These are phyloP conservation scores for Lantana camara DNA, from an alignment of 257 asterid species.

Conservation along the genomic window DNA sequence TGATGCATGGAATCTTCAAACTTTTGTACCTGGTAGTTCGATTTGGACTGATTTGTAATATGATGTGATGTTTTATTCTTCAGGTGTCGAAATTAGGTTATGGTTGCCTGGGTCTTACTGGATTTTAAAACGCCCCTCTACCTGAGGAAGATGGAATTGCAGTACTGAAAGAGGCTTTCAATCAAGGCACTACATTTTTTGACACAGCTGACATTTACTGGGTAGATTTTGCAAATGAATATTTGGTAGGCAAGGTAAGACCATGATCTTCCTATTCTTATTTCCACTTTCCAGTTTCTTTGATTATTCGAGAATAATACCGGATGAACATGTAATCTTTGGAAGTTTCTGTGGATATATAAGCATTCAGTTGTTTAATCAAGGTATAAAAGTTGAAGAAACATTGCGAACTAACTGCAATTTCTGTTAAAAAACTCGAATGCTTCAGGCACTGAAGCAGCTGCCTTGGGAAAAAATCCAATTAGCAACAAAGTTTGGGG, in stretches of 20 bases:
- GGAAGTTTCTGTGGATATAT: background rate
- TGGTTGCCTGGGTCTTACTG: slow-evolving; percentile 70
- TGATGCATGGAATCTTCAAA: too few species aligned
- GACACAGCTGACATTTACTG: slow-evolving; percentile 59
- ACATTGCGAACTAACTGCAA: background rate
- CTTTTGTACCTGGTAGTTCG: too few species aligned
- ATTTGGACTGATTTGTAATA: too few species aligned
- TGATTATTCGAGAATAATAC: background rate
- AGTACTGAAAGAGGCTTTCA: slow-evolving; percentile 50
- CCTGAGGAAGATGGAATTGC: slow-evolving; percentile 53
- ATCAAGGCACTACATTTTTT: slow-evolving; percentile 46
- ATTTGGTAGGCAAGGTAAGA: slow-evolving; percentile 51
- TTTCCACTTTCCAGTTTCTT: too few species aligned
- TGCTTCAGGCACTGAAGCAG: slow-evolving; percentile 59
- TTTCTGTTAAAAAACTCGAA: background rate
- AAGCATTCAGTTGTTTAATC: too few species aligned
- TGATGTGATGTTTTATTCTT: background rate
- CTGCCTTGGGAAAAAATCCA: slow-evolving; percentile 63
- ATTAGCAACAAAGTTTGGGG: slow-evolving; percentile 68
- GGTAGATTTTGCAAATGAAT: slow-evolving; percentile 43
- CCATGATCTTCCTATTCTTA: too few species aligned
- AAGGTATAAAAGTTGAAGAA: background rate
- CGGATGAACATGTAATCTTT: background rate
- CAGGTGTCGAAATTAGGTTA: slow-evolving; percentile 61
- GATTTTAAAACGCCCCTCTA: slow-evolving; percentile 48